Base-by-base conservation (phyloP, 257 asterid genomes). In the Solanum bukasovii region DNA sequence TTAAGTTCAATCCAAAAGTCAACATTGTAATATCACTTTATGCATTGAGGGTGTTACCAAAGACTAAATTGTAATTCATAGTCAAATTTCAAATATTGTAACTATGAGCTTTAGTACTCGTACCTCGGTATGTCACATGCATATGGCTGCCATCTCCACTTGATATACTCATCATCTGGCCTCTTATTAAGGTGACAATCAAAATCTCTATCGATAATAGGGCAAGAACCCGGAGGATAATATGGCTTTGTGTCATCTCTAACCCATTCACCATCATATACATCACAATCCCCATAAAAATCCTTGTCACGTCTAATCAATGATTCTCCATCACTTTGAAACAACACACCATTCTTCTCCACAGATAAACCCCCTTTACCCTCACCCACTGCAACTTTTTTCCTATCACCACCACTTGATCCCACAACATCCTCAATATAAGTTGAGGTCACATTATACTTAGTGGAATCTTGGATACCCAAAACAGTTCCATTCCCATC, bases 111-210 rank as follows among this genome's bases (percentile, higher is more conserved):
- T 14, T 46, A 79, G 65, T 71, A 87, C 82, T 34, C 88, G 25
- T 88, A 95, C 99, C 96, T 95, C 8, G 98, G 99, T 56, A 96
- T 96, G 82, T 95, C 96, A 89, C 99, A 97, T n/a, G 89, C 94
- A 91, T 91, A 86, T 1, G 99, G 98, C 91, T 93, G 97, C 99
- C 99, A 96, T 93, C 91, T 95, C 99, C 99, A 96, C 77, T 92
- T 94, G 89, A 93, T 88, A 87, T 86, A 96, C 90, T 91, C 93
- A 23, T 73, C 89, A 89, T 96, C 99, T 7, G 95, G 94, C 90
- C 99, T 94, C 86, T 94, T 96, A 46, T 97, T 96, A 31, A 92
- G 95, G 75, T 91, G 94, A 90, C 98, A 97, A 89, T 95, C 96
- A 46, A 97, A 97, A 90, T 96, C 99, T 89, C 89, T 90, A 49